Conservation (phyloP, 345 rosid genomes). For the Syzygium grande region DNA sequence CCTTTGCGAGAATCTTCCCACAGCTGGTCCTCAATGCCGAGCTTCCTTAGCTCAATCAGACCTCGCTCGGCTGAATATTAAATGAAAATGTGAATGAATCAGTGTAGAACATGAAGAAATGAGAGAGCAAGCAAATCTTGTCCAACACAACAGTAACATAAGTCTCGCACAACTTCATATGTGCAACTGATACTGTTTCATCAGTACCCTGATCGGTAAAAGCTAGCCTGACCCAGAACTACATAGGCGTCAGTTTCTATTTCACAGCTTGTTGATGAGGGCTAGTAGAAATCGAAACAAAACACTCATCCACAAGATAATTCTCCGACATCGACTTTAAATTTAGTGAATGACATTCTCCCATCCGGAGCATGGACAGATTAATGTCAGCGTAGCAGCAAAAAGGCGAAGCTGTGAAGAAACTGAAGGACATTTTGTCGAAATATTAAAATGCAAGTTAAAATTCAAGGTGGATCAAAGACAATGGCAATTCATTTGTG, state of each 20-base stretch:
- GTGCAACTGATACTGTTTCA: neutral
- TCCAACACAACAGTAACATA: neutral
- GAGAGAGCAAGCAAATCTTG: neutral
- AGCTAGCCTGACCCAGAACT: neutral
- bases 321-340: neutral
- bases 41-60: conserved; percentile 66
- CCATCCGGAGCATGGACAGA: neutral
- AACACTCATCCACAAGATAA: neutral
- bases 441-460: neutral
- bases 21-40: conserved; percentile 61
- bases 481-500: neutral
- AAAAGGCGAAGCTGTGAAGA: neutral
- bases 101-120: neutral
- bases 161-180: neutral
- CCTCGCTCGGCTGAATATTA: conserved; percentile 65
- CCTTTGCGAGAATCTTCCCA: conserved; percentile 65
- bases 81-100: neutral
- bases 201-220: neutral
- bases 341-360: neutral
- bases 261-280: neutral
- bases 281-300: neutral
- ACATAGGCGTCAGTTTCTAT: neutral
- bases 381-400: neutral
- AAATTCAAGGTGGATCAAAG: neutral
- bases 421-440: neutral